Evolutionary conservation across 495 filamentous ascomycete genomes (phyloP).

Genomic region (Immersiella caudata): DNA sequence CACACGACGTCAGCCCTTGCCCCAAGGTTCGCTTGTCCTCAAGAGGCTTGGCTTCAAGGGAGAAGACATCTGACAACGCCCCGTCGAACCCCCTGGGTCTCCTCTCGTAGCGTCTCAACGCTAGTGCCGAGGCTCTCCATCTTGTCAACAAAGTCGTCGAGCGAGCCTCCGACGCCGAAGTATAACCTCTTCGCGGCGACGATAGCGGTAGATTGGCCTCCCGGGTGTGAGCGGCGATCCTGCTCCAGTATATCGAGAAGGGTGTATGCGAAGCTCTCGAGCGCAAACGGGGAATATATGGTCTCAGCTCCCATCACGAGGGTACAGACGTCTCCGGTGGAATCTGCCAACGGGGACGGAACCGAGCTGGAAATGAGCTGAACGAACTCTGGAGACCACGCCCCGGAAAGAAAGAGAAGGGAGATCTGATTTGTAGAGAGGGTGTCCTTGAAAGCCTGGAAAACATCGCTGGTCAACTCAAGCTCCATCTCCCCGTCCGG

Average conservation of each 20-base stretch:
- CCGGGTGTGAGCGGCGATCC: slow-evolving; percentile 46
- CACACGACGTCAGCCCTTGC: too few relatives aligned
- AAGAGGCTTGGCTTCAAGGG: slow-evolving; percentile 18
- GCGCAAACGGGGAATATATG: slow-evolving; percentile 83
- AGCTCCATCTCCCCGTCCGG: slow-evolving; percentile 75
- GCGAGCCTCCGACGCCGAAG: slow-evolving; percentile 92
- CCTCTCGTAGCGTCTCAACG: slow-evolving; percentile 65
- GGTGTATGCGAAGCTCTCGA: slow-evolving; percentile 72
- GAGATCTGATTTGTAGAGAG: slow-evolving; percentile 59
- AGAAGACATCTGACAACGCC: slow-evolving; percentile 54
- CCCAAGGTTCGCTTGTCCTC: neutral
- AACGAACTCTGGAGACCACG: slow-evolving; percentile 74
- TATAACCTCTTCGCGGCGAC: slow-evolving; percentile 92
- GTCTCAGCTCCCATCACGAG: slow-evolving; percentile 88
- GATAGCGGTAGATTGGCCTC: slow-evolving; percentile 61
- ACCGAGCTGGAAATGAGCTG: slow-evolving; percentile 50
- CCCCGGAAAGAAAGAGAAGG: slow-evolving; percentile 78
- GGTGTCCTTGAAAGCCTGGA: slow-evolving; percentile 62
- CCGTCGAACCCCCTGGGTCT: slow-evolving; percentile 60
- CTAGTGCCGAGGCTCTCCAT: slow-evolving; percentile 57
- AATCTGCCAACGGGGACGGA: slow-evolving; percentile 19
- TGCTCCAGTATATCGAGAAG: slow-evolving; percentile 65
- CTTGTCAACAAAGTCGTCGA: slow-evolving; percentile 80
- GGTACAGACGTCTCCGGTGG: slow-evolving; percentile 31
- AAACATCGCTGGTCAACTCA: slow-evolving; percentile 67